Conservation (phyloP, 2,329 filamentous ascomycete genomes). For the Cucurbitaria berberidis region DNA sequence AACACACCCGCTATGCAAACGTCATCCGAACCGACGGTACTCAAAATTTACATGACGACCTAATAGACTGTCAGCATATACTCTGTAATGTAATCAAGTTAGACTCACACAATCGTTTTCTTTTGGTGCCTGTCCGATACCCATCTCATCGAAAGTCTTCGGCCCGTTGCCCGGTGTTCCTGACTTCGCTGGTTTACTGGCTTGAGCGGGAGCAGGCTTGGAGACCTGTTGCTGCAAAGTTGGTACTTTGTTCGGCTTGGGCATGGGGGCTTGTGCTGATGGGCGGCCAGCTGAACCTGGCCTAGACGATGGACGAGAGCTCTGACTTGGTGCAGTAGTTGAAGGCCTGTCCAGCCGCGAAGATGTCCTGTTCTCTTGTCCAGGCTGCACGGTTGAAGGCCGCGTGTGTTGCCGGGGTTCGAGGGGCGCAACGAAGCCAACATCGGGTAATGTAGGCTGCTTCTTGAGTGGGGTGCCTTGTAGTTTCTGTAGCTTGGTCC, state of each 20-base stretch:
- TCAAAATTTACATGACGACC: slow-evolving; percentile 36
- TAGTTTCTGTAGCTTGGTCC: slow-evolving; percentile 52
- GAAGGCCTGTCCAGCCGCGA: slow-evolving; percentile 34
- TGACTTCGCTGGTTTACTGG: slow-evolving; percentile 30
- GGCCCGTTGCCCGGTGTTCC: slow-evolving; percentile 73
- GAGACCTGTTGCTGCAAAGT: slow-evolving; percentile 28
- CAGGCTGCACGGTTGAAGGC: slow-evolving; percentile 43
- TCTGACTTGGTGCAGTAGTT: slow-evolving; percentile 26
- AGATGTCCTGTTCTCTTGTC: slow-evolving; percentile 41
- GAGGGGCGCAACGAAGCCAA: slow-evolving; percentile 47
- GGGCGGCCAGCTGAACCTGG: slow-evolving; percentile 42
- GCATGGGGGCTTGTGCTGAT: slow-evolving; percentile 30
- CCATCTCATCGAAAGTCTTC: slow-evolving; percentile 98
- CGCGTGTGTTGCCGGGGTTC: slow-evolving; percentile 45
- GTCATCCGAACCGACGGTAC: slow-evolving; percentile 3
- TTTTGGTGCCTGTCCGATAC: slow-evolving; percentile 80
- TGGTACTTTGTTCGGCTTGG: slow-evolving; percentile 32
- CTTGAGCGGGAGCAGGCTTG: slow-evolving; percentile 21
- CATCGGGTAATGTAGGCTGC: slow-evolving; percentile 42
- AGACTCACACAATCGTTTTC: slow-evolving; percentile 87
- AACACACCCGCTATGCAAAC: slow-evolving; percentile 29
- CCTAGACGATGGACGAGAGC: slow-evolving; percentile 25
- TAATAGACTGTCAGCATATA: slow-evolving; percentile 17
- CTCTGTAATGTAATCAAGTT: neutral
- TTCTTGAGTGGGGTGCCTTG: slow-evolving; percentile 37